Conservation (phyloP, 169 alveolate genomes). For the Plasmodium coatneyi region DNA sequence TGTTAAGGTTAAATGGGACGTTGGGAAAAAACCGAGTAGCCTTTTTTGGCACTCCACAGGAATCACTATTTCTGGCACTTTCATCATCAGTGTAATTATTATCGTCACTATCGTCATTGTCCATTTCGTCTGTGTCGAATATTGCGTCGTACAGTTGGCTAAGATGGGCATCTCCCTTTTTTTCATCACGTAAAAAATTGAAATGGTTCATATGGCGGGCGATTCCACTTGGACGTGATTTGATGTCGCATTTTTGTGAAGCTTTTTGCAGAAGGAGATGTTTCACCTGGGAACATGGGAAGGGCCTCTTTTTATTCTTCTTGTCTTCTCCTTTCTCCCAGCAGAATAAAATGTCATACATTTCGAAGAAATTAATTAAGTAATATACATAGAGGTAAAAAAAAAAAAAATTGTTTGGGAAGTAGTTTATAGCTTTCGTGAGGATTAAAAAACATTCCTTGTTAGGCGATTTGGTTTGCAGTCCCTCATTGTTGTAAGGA, state of each 20-base stretch:
- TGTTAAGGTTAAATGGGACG: background rate
- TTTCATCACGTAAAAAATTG: background rate
- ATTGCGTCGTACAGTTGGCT: conserved; percentile 1
- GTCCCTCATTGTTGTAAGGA: background rate
- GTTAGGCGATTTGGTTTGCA: background rate
- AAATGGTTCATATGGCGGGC: background rate
- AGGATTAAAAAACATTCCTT: conserved; percentile 16
- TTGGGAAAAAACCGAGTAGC: background rate
- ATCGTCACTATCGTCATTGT: background rate
- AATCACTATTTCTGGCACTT: background rate
- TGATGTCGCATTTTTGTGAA: background rate
- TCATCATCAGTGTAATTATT: background rate
- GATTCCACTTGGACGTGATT: background rate
- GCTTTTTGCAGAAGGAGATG: background rate
- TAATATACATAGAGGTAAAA: conserved; percentile 43
- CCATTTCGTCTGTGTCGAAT: conserved; percentile 7
- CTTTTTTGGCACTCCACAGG: background rate
- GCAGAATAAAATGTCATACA: conserved; percentile 44
- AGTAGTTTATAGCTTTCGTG: conserved; percentile 36
- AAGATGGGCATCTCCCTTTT: background rate
- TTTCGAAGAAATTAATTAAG: conserved; percentile 21
- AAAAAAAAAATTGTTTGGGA: conserved; percentile 54
- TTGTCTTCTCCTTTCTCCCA: conserved; percentile 55
- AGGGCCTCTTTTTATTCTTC: background rate
- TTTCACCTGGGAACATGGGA: background rate